Evolutionary conservation across 306 rosid genomes (phyloP).

Genomic region (Oemleria cerasiformis): DNA sequence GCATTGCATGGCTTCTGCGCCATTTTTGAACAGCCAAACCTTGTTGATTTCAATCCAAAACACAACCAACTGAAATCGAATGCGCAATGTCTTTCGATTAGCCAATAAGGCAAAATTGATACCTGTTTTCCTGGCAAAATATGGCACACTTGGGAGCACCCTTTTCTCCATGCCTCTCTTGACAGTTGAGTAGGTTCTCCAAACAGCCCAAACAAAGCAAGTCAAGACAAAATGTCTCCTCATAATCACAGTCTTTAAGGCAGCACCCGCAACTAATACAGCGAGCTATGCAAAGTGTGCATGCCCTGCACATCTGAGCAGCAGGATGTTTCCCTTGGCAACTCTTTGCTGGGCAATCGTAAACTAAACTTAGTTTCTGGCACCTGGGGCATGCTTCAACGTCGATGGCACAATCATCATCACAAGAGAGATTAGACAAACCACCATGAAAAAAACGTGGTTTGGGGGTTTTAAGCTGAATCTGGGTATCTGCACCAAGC

Average conservation of each 20-base stretch:
- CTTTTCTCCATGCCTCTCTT: conserved; percentile 29
- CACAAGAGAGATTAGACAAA: conserved; percentile 21
- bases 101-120: conserved; percentile 42
- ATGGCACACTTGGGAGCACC: conserved; percentile 28
- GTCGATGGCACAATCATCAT: conserved; percentile 52
- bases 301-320: conserved; percentile 51
- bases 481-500: conserved; percentile 30
- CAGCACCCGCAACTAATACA: conserved; percentile 53
- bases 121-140: conserved; percentile 31
- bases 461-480: conserved; percentile 28
- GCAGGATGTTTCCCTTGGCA: conserved; percentile 43
- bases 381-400: conserved; percentile 59
- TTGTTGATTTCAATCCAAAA: conserved; percentile 15
- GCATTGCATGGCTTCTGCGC: neutral
- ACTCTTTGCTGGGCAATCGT: conserved; percentile 59
- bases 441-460: conserved; percentile 48
- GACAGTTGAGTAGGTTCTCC: conserved; percentile 27
- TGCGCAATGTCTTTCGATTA: conserved; percentile 20
- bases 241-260: conserved; percentile 41
- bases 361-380: conserved; percentile 41
- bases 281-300: conserved; percentile 46
- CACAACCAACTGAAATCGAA: conserved; percentile 8
- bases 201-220: conserved; percentile 48
- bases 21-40: neutral
- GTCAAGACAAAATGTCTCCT: conserved; percentile 51